A percentile compares a stretch with the other conserved stretches of the same genome.
Conservation (phyloP, 2,329 filamentous ascomycete species). For the Tolypocladium guangdongense region DNA sequence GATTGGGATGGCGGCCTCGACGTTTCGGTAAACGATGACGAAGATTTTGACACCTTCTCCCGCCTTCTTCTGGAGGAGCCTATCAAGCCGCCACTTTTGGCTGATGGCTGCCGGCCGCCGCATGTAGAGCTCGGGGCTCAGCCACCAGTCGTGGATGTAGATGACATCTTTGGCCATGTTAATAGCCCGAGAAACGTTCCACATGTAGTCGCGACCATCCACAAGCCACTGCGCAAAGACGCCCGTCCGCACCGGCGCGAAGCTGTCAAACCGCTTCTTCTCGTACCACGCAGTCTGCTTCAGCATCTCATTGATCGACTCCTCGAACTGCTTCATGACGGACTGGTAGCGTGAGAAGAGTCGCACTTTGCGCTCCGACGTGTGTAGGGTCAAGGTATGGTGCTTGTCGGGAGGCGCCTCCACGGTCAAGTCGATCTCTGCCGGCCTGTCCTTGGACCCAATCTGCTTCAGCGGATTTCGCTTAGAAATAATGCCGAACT, state of each 20-base stretch:
- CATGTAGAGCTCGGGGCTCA: slow-evolving; percentile 93
- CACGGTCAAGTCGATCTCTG: slow-evolving; percentile 30
- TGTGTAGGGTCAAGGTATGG: slow-evolving; percentile 79
- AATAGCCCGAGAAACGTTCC: slow-evolving; percentile 94
- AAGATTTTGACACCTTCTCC: slow-evolving; percentile 95
- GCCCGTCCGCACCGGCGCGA: slow-evolving; percentile 75
- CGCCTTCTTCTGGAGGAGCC: slow-evolving; percentile 86
- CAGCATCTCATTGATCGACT: slow-evolving; percentile 82
- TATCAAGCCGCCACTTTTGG: slow-evolving; percentile 93
- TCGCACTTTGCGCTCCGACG: slow-evolving; percentile 85
- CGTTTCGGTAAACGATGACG: slow-evolving; percentile 94
- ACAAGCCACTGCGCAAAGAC: slow-evolving; percentile 95
- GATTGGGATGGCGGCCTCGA: slow-evolving; percentile 93
- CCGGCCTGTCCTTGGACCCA: slow-evolving; percentile 47
- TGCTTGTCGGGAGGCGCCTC: slow-evolving; percentile 44
- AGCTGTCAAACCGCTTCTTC: slow-evolving; percentile 82
- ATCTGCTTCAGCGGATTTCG: slow-evolving; percentile 44
- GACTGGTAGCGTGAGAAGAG: slow-evolving; percentile 85
- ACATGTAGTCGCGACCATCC: slow-evolving; percentile 97
- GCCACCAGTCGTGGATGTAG: slow-evolving; percentile 99
- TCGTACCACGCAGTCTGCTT: slow-evolving; percentile 72
- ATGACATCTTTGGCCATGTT: slow-evolving; percentile 96
- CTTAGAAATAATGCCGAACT: slow-evolving; percentile 74
- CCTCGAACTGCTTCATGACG: slow-evolving; percentile 82
- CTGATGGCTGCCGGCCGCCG: slow-evolving; percentile 87